phyloP scores from a whole-genome alignment of 768 basidiomycete species.

The Tylopilus felleus region DNA sequence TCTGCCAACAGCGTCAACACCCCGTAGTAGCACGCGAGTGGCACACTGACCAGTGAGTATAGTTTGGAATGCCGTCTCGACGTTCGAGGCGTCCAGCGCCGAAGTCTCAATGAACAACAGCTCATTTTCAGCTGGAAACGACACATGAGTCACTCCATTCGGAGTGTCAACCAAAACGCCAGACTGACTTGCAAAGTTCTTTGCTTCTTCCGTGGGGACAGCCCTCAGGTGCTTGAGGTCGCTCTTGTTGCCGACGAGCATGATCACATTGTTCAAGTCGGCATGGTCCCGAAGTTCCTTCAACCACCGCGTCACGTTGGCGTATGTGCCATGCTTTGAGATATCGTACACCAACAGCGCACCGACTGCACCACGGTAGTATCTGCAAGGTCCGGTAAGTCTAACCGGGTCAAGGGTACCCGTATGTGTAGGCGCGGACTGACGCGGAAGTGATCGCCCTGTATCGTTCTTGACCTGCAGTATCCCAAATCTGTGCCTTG shows the following conservation, averaged over 20 bases:
- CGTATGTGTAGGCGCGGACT: slow-evolving; percentile 22
- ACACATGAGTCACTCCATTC: slow-evolving; percentile 1
- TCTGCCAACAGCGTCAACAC: slow-evolving; percentile 45
- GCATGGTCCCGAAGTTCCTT: slow-evolving; percentile 97
- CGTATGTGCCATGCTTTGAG: slow-evolving; percentile 90
- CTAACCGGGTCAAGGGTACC: neutral
- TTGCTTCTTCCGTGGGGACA: slow-evolving; percentile 97
- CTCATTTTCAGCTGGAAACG: slow-evolving; percentile 72
- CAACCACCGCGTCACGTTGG: slow-evolving; percentile 92
- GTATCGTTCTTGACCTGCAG: slow-evolving; percentile 97
- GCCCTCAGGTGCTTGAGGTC: slow-evolving; percentile 97
- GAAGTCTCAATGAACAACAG: slow-evolving; percentile 98
- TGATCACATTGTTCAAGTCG: slow-evolving; percentile 89
- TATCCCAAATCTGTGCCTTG: slow-evolving; percentile 99
- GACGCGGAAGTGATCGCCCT: slow-evolving; percentile 96
- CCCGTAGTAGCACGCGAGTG: neutral
- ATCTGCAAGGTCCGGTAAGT: slow-evolving; percentile 44
- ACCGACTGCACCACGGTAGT: slow-evolving; percentile 96
- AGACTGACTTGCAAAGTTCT: slow-evolving; percentile 77
- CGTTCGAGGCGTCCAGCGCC: slow-evolving; percentile 98
- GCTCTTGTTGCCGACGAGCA: slow-evolving; percentile 98
- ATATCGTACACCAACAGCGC: slow-evolving; percentile 94
- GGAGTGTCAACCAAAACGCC: neutral
- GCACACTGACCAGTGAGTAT: slow-evolving; percentile 77
- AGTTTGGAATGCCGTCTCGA: slow-evolving; percentile 95